A percentile compares a stretch with the other conserved stretches of the same genome.
Conservation (phyloP, 805 yeast species). For the Nematodospora valgi region DNA sequence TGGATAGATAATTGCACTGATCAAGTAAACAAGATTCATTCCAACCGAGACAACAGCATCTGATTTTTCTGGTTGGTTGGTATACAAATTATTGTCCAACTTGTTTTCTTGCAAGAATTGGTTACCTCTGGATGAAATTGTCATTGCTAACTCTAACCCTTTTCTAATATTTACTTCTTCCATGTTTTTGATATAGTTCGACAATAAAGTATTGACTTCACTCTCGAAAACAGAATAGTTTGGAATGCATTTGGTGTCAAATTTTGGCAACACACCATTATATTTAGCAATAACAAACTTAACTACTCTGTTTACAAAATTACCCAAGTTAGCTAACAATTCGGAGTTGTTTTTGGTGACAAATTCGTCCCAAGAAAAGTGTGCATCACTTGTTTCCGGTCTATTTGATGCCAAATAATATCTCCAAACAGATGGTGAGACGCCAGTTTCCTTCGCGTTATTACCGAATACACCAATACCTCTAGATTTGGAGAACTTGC, state of each 20-base stretch:
- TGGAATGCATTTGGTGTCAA: slow-evolving; percentile 43
- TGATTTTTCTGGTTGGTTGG: slow-evolving; percentile 70
- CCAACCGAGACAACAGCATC: slow-evolving; percentile 94
- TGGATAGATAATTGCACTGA: slow-evolving; percentile 81
- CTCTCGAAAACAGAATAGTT: slow-evolving; percentile 42
- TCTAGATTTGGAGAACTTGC: slow-evolving; percentile 97
- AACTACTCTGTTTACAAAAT: slow-evolving; percentile 89
- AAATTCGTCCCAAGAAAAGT: slow-evolving; percentile 96
- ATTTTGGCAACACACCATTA: slow-evolving; percentile 83
- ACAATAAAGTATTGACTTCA: slow-evolving; percentile 63
- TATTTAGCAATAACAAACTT: slow-evolving; percentile 89
- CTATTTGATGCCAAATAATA: slow-evolving; percentile 88
- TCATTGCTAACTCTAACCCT: slow-evolving; percentile 91
- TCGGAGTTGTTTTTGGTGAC: slow-evolving; percentile 92
- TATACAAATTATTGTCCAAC: slow-evolving; percentile 81
- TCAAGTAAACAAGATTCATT: slow-evolving; percentile 78
- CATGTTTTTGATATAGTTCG: slow-evolving; percentile 64
- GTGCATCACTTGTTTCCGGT: slow-evolving; percentile 95
- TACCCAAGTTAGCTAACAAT: slow-evolving; percentile 92
- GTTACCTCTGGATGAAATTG: slow-evolving; percentile 89
- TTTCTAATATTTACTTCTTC: slow-evolving; percentile 78
- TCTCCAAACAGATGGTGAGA: slow-evolving; percentile 95
- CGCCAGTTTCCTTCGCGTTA: slow-evolving; percentile 90
- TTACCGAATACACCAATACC: slow-evolving; percentile 98
- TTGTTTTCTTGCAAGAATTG: slow-evolving; percentile 94